Evolutionary conservation across 371 early-diverging fungal species (phyloP).

Genomic region (Mortierella sp.): DNA sequence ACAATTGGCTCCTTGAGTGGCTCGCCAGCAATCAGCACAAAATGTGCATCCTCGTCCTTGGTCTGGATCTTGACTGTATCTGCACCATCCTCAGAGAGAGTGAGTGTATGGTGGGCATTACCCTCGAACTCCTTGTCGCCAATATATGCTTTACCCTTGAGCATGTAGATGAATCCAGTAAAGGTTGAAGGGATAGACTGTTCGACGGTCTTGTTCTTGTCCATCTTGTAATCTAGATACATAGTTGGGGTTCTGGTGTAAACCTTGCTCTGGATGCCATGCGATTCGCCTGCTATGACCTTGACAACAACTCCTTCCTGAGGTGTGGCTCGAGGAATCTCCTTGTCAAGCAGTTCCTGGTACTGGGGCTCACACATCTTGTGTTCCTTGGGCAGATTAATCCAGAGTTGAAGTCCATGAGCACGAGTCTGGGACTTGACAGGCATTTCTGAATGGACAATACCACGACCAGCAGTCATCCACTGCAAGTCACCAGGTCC

Average conservation of each 20-base stretch:
- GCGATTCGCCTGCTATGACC: neutral
- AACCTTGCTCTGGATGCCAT: slow-evolving; percentile 7
- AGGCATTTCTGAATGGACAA: slow-evolving; percentile 8
- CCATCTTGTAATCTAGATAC: slow-evolving; percentile 9
- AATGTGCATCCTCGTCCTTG: slow-evolving; percentile 65
- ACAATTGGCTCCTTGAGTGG: slow-evolving; percentile 65
- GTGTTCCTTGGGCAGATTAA: neutral
- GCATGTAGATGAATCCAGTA: slow-evolving; percentile 64
- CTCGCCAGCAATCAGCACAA: slow-evolving; percentile 72
- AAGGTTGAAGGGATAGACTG: neutral
- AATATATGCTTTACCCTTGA: slow-evolving; percentile 69
- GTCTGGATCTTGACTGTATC: slow-evolving; percentile 61
- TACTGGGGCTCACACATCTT: slow-evolving; percentile 48
- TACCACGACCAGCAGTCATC: slow-evolving; percentile 5
- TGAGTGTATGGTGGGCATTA: slow-evolving; percentile 68
- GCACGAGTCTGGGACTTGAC: neutral
- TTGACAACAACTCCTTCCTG: slow-evolving; percentile 68
- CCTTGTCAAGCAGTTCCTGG: slow-evolving; percentile 70
- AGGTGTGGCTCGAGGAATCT: slow-evolving; percentile 61
- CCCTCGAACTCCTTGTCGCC: slow-evolving; percentile 56
- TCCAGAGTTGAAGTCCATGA: slow-evolving; percentile 2
- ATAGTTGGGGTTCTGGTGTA: slow-evolving; percentile 7
- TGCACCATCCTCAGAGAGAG: slow-evolving; percentile 62
- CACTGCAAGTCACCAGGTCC: slow-evolving; percentile 8
- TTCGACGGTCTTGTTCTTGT: slow-evolving; percentile 2